phyloP scores from a whole-genome alignment of 1,284 basidiomycete species.

The Cryptococcus sp. region DNA sequence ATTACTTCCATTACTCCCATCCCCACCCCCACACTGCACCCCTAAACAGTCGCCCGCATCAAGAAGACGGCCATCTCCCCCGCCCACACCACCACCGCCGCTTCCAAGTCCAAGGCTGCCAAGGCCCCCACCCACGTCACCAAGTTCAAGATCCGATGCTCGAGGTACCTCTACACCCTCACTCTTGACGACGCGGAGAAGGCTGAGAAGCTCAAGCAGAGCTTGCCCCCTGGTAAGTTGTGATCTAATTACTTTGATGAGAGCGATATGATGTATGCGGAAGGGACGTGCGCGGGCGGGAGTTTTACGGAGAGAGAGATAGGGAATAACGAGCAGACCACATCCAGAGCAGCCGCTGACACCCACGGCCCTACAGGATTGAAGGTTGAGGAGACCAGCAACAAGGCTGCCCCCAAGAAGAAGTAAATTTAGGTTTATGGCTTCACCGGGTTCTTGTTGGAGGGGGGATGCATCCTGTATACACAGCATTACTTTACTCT shows the following conservation, averaged over 20 bases:
- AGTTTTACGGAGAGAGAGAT: not conserved
- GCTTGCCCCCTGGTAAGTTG: slow-evolving; percentile 88
- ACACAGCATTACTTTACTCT: not conserved
- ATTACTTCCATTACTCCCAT: not conserved
- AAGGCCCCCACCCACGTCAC: slow-evolving; percentile 71
- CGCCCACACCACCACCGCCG: slow-evolving; percentile 31
- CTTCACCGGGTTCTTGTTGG: not conserved
- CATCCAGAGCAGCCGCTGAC: slow-evolving; percentile 1
- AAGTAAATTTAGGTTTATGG: slow-evolving; percentile 38
- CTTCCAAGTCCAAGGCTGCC: slow-evolving; percentile 51
- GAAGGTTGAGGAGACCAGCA: slow-evolving; percentile 50
- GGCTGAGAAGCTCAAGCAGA: slow-evolving; percentile 96
- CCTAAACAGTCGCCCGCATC: slow-evolving; percentile 77
- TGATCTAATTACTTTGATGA: too few species aligned
- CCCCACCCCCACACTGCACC: not conserved
- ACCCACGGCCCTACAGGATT: slow-evolving; percentile 24
- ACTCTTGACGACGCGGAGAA: slow-evolving; percentile 94
- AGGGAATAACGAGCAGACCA: not conserved
- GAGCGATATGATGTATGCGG: not conserved
- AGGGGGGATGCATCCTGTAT: slow-evolving; percentile 21
- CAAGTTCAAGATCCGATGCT: slow-evolving; percentile 99
- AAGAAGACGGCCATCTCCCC: slow-evolving; percentile 73
- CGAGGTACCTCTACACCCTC: slow-evolving; percentile 96
- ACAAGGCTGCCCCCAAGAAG: slow-evolving; percentile 50
- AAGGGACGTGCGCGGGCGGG: not conserved